phyloP scores from a whole-genome alignment of 1,139 yeast species.

The Kazachstania sp. region DNA sequence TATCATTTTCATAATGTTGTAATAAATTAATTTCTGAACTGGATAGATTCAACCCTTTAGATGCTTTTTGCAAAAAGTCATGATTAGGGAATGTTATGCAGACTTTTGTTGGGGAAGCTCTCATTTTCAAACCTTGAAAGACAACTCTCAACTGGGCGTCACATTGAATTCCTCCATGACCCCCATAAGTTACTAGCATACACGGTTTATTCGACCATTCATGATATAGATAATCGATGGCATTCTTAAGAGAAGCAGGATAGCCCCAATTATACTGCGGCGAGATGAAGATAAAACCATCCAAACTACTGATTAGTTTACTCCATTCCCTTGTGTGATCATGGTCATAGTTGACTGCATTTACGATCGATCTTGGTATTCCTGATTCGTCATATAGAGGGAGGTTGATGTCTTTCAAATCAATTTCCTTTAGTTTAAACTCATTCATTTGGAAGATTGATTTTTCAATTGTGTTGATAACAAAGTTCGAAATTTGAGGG shows the following conservation, averaged over 20 bases:
- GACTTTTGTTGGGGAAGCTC: too few relatives aligned
- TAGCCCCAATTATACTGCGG: constrained; percentile 32
- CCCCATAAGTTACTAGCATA: constrained; percentile 29
- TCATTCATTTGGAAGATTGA: background rate
- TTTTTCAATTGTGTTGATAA: constrained; percentile 8
- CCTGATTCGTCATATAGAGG: constrained; percentile 16
- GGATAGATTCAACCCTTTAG: too few relatives aligned
- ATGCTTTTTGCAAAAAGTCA: too few relatives aligned
- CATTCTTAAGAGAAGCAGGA: constrained; percentile 32
- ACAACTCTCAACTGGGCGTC: constrained; percentile 12
- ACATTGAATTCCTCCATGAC: constrained; percentile 31
- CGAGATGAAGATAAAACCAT: constrained; percentile 28
- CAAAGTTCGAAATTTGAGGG: constrained; percentile 12
- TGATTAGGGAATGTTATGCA: too few relatives aligned
- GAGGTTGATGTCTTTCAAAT: constrained; percentile 16
- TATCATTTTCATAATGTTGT: too few relatives aligned
- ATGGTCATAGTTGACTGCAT: background rate
- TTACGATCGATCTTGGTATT: constrained; percentile 10
- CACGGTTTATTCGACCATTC: constrained; percentile 32
- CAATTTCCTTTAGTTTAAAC: constrained; percentile 11
- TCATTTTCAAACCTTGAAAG: constrained; percentile 5
- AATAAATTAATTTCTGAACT: too few relatives aligned
- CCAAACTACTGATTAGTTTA: constrained; percentile 12
- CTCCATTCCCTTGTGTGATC: constrained; percentile 14
- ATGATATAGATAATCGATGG: constrained; percentile 28